Conservation (phyloP, 2,329 filamentous ascomycete genomes). For the Calonectria crousiana region DNA sequence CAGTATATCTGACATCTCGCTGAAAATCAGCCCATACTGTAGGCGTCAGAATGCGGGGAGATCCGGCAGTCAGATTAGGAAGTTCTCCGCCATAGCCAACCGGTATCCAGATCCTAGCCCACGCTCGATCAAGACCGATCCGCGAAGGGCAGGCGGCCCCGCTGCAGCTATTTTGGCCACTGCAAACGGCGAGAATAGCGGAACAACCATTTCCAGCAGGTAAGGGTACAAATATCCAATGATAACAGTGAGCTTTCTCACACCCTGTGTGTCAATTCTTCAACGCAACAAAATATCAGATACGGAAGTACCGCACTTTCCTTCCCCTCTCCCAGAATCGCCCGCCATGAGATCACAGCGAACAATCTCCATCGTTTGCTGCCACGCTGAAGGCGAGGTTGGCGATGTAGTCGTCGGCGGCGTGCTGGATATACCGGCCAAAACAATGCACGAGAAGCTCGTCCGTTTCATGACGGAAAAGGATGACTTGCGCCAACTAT, state of each 20-base stretch:
- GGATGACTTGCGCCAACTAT: slow-evolving; percentile 55
- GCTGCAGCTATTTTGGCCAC: neutral
- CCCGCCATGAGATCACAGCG: neutral
- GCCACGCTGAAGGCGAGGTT: slow-evolving; percentile 57
- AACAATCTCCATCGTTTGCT: slow-evolving; percentile 47
- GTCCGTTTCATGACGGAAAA: slow-evolving; percentile 53
- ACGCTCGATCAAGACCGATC: neutral
- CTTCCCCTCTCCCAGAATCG: neutral
- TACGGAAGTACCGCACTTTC: neutral
- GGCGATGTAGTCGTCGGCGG: slow-evolving; percentile 63
- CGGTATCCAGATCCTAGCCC: neutral
- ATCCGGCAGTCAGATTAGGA: neutral
- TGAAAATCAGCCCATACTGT: neutral
- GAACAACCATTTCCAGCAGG: neutral
- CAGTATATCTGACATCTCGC: neutral
- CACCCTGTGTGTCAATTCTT: too few species aligned
- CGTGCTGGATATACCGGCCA: slow-evolving; percentile 56
- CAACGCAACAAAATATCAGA: neutral
- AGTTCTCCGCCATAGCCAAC: neutral
- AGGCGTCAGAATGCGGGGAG: neutral
- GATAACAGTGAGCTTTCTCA: neutral
- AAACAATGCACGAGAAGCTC: slow-evolving; percentile 63
- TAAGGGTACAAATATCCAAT: neutral
- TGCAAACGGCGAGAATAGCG: neutral
- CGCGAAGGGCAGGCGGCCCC: neutral